Evolutionary conservation across 768 basidiomycete species (phyloP).

Genomic region (Boletales sp.): DNA sequence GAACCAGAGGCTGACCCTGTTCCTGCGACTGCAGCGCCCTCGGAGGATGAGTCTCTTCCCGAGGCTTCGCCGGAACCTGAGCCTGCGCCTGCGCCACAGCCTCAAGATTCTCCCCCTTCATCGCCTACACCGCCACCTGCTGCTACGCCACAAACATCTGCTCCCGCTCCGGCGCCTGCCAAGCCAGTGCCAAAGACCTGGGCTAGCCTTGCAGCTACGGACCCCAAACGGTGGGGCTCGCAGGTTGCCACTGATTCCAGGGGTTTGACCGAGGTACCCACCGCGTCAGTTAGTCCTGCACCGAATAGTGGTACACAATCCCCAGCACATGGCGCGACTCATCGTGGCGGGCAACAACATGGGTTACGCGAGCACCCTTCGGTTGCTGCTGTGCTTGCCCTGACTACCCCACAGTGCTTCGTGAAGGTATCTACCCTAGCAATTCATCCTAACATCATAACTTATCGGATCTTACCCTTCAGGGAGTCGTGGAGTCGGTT

Average conservation of each 20-base stretch:
- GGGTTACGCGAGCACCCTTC: slow-evolving; percentile 42
- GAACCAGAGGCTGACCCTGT: slow-evolving; percentile 28
- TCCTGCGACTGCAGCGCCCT: slow-evolving; percentile 23
- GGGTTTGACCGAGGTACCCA: slow-evolving; percentile 66
- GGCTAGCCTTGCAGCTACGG: slow-evolving; percentile 88
- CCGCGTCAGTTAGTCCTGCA: slow-evolving; percentile 35
- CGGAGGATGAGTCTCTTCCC: slow-evolving; percentile 24
- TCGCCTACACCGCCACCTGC: slow-evolving; percentile 29
- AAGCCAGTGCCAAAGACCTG: slow-evolving; percentile 72
- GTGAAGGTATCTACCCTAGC: slow-evolving; percentile 63
- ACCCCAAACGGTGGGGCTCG: slow-evolving; percentile 80
- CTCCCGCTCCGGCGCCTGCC: slow-evolving; percentile 30
- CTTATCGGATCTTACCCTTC: slow-evolving; percentile 3
- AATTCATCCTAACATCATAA: not conserved
- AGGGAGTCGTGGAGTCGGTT: slow-evolving; percentile 74
- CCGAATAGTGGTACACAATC: slow-evolving; percentile 40
- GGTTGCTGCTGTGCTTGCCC: slow-evolving; percentile 52
- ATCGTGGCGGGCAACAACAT: slow-evolving; percentile 33
- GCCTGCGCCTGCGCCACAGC: slow-evolving; percentile 22
- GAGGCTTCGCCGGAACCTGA: slow-evolving; percentile 25
- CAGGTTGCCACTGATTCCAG: slow-evolving; percentile 76
- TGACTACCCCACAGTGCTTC: slow-evolving; percentile 81
- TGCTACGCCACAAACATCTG: slow-evolving; percentile 28
- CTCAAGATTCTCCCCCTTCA: slow-evolving; percentile 8
- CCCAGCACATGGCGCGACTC: slow-evolving; percentile 30